Base-by-base conservation (phyloP, 1,284 basidiomycete species). In the Fomitiporia mediterranea region DNA sequence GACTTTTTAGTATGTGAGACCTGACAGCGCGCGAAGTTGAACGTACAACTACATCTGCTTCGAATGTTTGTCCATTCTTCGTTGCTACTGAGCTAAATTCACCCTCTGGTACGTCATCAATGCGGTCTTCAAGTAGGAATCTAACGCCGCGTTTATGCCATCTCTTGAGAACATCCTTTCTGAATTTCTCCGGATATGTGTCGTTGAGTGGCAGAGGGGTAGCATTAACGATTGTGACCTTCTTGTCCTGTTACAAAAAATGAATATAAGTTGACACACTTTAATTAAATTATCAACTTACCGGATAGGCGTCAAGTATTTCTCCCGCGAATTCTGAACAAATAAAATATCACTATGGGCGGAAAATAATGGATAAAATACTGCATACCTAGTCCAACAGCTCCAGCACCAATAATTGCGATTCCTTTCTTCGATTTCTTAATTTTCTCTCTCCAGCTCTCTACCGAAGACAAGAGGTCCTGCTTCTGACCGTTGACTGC, bases 201-300 rank as follows among this genome's bases (percentile, higher is more conserved):
- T 69, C 62, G 63, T 85, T 89, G 48, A 89, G 70, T 7, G 87
- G 76, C 17, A 70, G 66, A 0, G 63, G 59, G 23, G 74, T 72
- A 28, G 75, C 73, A 19, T 89, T 85, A 1, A 86, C 77, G 48
- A 89, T 75, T 3, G 84, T 87, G 15, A 89, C 75, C 57, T 77
- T 75, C 67, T 81, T 86, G 19, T 72, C 65, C 79, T 86, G 64
- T 15, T 44, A 53, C 37, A 47, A 37, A 35, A 15, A 27, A 23
- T 6, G 34, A 39, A 43, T 44, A 47, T 47, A 34, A 40, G 52
- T 9, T 9, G 17, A 43, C 8, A 15, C n/a, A n/a, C n/a, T n/a
- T n/a, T n/a, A n/a, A n/a, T n/a, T n/a, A n/a, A n/a, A 13, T 39
- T 19, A 13, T 13, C 15, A 39, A 67, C 74, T 38, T 64, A 77